Percentiles rank a stretch among this genome's conserved stretches.
Evolutionary conservation across 805 yeast genomes (phyloP).

Genomic region (Candida qinlingensis): DNA sequence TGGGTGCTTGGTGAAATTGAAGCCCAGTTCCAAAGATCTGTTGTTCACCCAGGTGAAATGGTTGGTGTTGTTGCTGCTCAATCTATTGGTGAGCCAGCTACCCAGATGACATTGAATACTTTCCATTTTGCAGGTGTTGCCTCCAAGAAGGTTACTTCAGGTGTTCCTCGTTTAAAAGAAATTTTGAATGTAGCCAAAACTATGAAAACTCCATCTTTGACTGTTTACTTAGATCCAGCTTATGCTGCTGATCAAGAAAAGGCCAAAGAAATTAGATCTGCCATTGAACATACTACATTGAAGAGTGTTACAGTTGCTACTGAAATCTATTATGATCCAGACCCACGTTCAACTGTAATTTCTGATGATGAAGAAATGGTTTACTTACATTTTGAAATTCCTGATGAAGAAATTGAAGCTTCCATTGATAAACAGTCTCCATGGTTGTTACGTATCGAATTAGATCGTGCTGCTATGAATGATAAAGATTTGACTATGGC

Average conservation of each 20-base stretch:
- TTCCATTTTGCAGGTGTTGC: constrained; percentile 99
- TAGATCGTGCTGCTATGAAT: constrained; percentile 98
- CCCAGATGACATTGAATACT: constrained; percentile 95
- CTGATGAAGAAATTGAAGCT: constrained; percentile 95
- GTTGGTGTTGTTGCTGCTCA: constrained; percentile 97
- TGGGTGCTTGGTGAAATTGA: constrained; percentile 96
- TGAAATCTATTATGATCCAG: constrained; percentile 96
- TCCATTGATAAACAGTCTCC: constrained; percentile 94
- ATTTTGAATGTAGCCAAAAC: constrained; percentile 97
- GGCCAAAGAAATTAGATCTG: constrained; percentile 93
- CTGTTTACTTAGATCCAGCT: constrained; percentile 82
- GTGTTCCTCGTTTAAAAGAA: constrained; percentile 87
- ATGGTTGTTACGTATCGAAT: constrained; percentile 93
- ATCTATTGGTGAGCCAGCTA: constrained; percentile 97
- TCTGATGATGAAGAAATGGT: constrained; percentile 97
- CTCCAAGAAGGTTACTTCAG: constrained; percentile 90
- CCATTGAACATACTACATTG: constrained; percentile 93
- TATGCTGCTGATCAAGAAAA: constrained; percentile 84
- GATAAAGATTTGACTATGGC: constrained; percentile 97
- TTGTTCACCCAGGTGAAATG: constrained; percentile 97
- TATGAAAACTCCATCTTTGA: constrained; percentile 98
- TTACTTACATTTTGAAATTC: constrained; percentile 94
- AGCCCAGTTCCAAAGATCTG: constrained; percentile 84
- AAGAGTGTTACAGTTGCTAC: constrained; percentile 96
- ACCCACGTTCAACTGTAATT: constrained; percentile 94